These are phyloP conservation scores for Dissophora ornata DNA, from an alignment of 192 early-diverging fungal genomes.

Conservation along the genomic window DNA sequence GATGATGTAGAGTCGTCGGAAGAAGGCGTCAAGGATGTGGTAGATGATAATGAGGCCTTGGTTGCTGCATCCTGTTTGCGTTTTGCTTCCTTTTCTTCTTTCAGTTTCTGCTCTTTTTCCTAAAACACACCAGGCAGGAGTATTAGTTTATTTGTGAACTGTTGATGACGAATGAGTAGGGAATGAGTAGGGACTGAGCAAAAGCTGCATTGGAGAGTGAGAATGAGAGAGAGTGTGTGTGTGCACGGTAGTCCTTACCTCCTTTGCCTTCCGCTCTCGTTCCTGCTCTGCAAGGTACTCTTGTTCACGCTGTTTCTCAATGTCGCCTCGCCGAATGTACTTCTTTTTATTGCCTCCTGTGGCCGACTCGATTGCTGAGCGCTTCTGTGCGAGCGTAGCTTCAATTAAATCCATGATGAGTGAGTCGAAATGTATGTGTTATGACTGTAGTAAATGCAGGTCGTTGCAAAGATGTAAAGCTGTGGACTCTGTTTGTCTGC, in stretches of 20 bases:
- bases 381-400: conserved; percentile 81
- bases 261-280: conserved; percentile 60
- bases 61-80: conserved; percentile 14
- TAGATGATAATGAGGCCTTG: conserved; percentile 14
- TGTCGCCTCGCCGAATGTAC: conserved; percentile 86
- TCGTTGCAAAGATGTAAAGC: no score
- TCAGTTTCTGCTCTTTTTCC: conserved; percentile 14
- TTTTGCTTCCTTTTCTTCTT: conserved; percentile 19
- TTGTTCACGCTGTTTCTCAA: conserved; percentile 71
- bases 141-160: no score
- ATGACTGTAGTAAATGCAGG: no score
- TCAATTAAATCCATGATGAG: conserved; percentile 78
- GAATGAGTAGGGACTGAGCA: no score
- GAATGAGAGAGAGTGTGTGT: no score
- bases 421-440: no score
- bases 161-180: no score
- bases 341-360: conserved; percentile 67
- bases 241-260: conserved; percentile 35
- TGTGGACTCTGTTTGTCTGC: no score
- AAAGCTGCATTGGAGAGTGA: no score
- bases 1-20: conserved; percentile 5
- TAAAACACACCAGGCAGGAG: no score
- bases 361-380: conserved; percentile 64
- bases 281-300: conserved; percentile 69
- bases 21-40: conserved; percentile 6